Evolutionary conservation across 768 basidiomycete genomes (phyloP).

Genomic region (Trametes villosa): DNA sequence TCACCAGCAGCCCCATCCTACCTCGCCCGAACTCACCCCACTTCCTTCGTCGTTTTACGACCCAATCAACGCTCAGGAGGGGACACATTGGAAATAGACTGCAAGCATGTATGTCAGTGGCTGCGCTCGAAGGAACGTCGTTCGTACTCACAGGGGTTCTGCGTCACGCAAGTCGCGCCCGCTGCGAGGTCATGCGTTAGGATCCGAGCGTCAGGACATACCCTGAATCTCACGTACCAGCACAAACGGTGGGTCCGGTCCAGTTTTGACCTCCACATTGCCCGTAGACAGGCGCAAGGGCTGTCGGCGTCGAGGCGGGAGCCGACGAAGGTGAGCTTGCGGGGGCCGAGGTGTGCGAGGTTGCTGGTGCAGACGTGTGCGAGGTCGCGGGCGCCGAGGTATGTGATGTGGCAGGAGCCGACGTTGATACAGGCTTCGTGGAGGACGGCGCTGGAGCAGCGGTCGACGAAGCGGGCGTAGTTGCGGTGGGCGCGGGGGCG

Average conservation of each 20-base stretch:
- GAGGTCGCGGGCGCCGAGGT: not conserved
- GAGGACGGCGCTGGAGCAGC: slow-evolving; percentile 32
- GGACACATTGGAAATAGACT: slow-evolving; percentile 54
- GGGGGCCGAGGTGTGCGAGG: slow-evolving; percentile 18
- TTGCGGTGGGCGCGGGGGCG: slow-evolving; percentile 28
- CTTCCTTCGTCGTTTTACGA: not conserved
- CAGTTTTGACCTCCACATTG: slow-evolving; percentile 52
- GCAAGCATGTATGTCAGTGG: not conserved
- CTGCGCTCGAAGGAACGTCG: not conserved
- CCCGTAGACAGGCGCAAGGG: slow-evolving; percentile 36
- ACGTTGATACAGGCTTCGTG: slow-evolving; percentile 20
- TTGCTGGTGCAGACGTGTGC: not conserved
- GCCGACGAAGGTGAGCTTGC: slow-evolving; percentile 7
- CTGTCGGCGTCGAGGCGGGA: slow-evolving; percentile 25
- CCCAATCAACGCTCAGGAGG: slow-evolving; percentile 16
- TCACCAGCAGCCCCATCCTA: not conserved
- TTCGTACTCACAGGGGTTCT: slow-evolving; percentile 45
- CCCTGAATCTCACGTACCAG: not conserved
- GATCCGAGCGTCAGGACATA: not conserved
- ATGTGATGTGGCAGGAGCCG: slow-evolving; percentile 21
- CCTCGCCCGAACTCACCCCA: not conserved
- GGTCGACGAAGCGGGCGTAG: slow-evolving; percentile 23
- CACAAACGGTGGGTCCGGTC: slow-evolving; percentile 48
- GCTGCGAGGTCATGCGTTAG: not conserved
- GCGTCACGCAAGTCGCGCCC: slow-evolving; percentile 39